phyloP scores from a whole-genome alignment of 345 rosid species.

The Arabidopsis suecica region DNA sequence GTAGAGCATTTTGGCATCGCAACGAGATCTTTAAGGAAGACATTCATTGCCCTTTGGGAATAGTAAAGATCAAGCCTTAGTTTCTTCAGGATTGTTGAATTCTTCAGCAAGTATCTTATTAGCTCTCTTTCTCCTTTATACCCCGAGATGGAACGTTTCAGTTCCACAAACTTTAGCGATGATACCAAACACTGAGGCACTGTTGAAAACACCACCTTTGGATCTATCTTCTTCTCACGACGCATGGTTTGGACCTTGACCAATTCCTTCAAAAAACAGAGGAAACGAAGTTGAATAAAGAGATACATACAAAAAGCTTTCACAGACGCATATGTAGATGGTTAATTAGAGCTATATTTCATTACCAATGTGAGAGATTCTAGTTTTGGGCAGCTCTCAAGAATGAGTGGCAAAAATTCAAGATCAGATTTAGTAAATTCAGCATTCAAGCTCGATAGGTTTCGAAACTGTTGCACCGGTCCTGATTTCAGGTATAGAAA shows the following conservation, averaged over 20 bases:
- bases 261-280: background rate
- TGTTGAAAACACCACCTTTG: background rate
- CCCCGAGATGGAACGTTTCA: background rate
- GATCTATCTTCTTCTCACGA: background rate
- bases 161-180: background rate
- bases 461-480: background rate
- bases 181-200: background rate
- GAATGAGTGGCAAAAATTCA: background rate
- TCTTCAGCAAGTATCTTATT: background rate
- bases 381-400: background rate
- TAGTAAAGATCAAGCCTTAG: slow-evolving; percentile 1
- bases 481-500: background rate
- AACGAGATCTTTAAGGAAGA: background rate
- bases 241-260: background rate
- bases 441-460: background rate
- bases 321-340: background rate
- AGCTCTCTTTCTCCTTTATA: background rate
- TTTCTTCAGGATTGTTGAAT: background rate
- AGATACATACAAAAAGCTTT: background rate
- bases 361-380: background rate
- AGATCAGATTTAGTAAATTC: background rate
- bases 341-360: too few relatives aligned
- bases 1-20: background rate
- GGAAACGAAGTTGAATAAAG: background rate
- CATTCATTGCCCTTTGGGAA: slow-evolving; percentile 54